Conservation (phyloP, 192 early-diverging fungal species). For the Coemansia reversa region DNA sequence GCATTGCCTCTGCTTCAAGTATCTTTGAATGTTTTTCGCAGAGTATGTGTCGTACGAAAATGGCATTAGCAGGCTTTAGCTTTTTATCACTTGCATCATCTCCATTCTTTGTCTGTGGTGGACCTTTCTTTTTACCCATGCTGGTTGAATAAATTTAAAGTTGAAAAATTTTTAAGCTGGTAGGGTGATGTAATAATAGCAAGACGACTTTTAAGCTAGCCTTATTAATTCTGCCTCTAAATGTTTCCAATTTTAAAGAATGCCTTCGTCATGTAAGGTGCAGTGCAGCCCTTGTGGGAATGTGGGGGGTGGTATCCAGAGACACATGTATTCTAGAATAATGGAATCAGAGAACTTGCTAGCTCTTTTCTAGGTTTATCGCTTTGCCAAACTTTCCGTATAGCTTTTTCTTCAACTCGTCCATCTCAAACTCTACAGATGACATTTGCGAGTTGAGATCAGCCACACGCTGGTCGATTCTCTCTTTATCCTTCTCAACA, state of each 20-base stretch:
- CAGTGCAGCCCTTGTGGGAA: not conserved
- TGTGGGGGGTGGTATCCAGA: not conserved
- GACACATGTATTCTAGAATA: not conserved
- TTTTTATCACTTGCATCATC: constrained; percentile 42
- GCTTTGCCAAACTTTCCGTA: constrained; percentile 93
- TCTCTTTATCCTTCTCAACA: constrained; percentile 63
- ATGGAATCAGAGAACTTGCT: not conserved
- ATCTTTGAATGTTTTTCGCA: constrained; percentile 80
- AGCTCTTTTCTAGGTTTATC: constrained; percentile 93
- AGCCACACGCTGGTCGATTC: constrained; percentile 62
- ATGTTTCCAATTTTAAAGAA: too few species aligned
- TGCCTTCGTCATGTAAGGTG: too few species aligned
- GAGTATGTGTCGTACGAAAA: constrained; percentile 76
- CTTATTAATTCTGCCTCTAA: too few species aligned
- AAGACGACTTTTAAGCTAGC: too few species aligned
- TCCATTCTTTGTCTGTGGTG: constrained; percentile 8
- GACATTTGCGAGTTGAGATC: constrained; percentile 65
- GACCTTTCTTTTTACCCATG: constrained; percentile 32
- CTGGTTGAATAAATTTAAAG: not conserved
- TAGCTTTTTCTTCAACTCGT: constrained; percentile 77
- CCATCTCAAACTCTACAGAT: constrained; percentile 70
- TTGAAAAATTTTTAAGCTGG: not conserved
- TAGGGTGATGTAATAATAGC: too few species aligned
- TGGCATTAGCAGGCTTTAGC: constrained; percentile 63
- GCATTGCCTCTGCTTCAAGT: constrained; percentile 65